phyloP scores from a whole-genome alignment of 2,329 filamentous ascomycete genomes.

The Aspergillus amoenus region DNA sequence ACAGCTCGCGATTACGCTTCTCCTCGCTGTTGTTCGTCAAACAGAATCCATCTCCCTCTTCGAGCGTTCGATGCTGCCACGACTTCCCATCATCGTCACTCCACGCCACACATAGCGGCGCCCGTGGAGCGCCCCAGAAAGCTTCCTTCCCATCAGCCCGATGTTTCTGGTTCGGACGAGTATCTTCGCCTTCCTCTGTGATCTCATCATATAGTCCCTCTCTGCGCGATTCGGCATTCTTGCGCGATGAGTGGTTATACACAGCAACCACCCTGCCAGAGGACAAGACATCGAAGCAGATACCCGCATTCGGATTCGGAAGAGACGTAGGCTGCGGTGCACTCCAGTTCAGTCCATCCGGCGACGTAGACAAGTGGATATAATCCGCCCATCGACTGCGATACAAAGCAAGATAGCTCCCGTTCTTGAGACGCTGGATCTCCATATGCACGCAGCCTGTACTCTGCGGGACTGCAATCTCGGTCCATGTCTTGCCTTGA shows the following conservation, averaged over 20 bases:
- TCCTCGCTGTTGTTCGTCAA: conserved; percentile 6
- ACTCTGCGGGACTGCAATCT: not conserved
- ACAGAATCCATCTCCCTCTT: conserved; percentile 1
- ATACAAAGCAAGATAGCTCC: not conserved
- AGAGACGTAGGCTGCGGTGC: not conserved
- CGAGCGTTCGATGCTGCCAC: not conserved
- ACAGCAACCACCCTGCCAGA: not conserved
- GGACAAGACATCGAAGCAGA: conserved; percentile 9
- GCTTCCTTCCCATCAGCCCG: conserved; percentile 35
- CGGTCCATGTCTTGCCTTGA: conserved; percentile 1
- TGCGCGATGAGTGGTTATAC: conserved; percentile 2
- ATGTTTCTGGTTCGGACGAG: not conserved
- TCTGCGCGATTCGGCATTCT: not conserved
- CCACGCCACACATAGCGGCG: conserved; percentile 24
- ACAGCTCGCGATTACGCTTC: conserved; percentile 4
- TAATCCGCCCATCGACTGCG: conserved; percentile 7
- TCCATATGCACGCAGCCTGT: conserved; percentile 8
- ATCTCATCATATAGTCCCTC: conserved; percentile 6
- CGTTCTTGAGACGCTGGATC: conserved; percentile 1
- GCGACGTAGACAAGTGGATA: not conserved
- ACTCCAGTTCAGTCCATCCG: not conserved
- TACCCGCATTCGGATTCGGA: conserved; percentile 6
- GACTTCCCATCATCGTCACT: conserved; percentile 17
- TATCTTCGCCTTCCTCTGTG: not conserved
- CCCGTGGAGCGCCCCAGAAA: conserved; percentile 45